A percentile compares a stretch with the other conserved stretches of the same genome.
These are phyloP conservation scores for Gastrodia elata DNA, from an alignment of 106 monocot genomes.

Conservation along the genomic window DNA sequence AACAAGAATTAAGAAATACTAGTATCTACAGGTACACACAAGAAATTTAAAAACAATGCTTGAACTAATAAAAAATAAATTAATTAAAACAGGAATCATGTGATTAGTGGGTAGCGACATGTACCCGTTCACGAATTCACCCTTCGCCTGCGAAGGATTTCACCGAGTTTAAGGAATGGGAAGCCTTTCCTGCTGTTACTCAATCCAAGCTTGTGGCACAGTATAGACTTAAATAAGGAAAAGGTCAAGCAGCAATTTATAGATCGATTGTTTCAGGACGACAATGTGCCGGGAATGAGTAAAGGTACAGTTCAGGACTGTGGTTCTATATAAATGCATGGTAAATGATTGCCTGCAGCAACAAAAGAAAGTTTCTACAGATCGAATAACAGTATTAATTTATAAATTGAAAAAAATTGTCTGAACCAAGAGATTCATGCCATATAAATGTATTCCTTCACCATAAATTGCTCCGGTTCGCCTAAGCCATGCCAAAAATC, in stretches of 20 bases:
- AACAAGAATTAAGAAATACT: background rate
- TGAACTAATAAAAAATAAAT: background rate
- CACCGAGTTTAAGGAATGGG: background rate
- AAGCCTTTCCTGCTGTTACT: no score
- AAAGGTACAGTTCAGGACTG: background rate
- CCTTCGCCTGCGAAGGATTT: background rate
- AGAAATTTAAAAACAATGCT: background rate
- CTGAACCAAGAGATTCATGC: background rate
- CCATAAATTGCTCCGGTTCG: background rate
- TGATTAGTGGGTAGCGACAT: no score
- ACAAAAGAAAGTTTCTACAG: constrained; percentile 1
- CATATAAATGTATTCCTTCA: constrained; percentile 6
- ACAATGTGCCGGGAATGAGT: background rate
- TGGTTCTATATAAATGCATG: constrained; percentile 3
- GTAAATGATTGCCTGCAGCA: constrained; percentile 3
- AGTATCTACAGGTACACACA: background rate
- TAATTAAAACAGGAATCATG: background rate
- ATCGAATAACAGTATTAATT: background rate
- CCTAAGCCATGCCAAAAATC: background rate
- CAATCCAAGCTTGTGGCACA: no score
- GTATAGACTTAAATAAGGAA: no score
- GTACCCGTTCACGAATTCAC: background rate
- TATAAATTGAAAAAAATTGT: background rate
- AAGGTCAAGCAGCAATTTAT: background rate
- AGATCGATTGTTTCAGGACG: no score